Base-by-base conservation (phyloP, 768 basidiomycete genomes). In the Pisolithus albus region DNA sequence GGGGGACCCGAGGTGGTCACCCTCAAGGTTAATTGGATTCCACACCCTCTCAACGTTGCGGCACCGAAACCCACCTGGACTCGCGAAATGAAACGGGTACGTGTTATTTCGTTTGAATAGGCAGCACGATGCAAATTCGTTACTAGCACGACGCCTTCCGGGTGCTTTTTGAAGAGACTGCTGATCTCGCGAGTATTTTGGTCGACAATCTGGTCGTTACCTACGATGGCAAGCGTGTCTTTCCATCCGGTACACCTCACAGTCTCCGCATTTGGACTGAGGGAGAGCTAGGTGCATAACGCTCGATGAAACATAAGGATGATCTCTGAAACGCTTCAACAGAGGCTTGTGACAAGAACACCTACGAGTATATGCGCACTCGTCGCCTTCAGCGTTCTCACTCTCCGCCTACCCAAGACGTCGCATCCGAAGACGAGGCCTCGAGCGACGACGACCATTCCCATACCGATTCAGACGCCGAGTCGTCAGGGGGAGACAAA, bases 311-410 rank as follows among this genome's bases (percentile, higher is more conserved):
- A 34, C 43, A 23, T 26, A 30, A 28, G 49, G 36, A 18, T 42
- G n/a, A 19, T 48, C 43, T 19, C 63, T 53, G 13, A 64, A 37
- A 36, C 15, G 2, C 45, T 23, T 11, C 42, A 53, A 42, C 55
- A 90, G 88, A 81, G 52, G 88, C 82, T 7, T 89, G 80, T 59
- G 79, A 84, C 49, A 75, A 76, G 56, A 59, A 56, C 1, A 84
- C 88, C 1, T 81, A 76, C 61, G 81, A 85, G 19, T 84, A 87
- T 59, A 64, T 85, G 21, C 82, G 80, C 41, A 56, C 62, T n/a
- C 71, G 66, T 37, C 67, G 67, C 41, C 60, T 58, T 26, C 52
- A 63, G 48, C 63, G 60, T 44, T 55, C 57, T 4, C 32, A 58
- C 28, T 67, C 70, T 9, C 64, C 61, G 41, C 61, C 59, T 7